Percentiles rank a stretch among this genome's conserved stretches.
These are phyloP conservation scores for Lentinula sp. DNA, from an alignment of 768 basidiomycete genomes.

Conservation along the genomic window DNA sequence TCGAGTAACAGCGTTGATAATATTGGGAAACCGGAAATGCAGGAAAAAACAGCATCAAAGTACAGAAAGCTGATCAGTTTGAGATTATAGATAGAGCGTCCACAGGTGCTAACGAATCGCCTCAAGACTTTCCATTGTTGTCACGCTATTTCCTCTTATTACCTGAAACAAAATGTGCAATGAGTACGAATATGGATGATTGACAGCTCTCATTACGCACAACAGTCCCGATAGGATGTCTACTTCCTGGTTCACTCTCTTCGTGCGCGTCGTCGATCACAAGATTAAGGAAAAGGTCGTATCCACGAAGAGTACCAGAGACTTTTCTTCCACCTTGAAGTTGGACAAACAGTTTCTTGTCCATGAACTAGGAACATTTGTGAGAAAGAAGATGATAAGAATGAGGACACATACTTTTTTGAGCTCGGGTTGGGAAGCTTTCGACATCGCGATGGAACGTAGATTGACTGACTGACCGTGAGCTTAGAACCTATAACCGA, in stretches of 20 bases:
- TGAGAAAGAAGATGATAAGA: constrained; percentile 1
- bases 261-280: constrained; percentile 95
- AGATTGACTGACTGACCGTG: neutral
- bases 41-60: neutral
- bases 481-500: neutral
- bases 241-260: constrained; percentile 85
- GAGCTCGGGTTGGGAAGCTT: constrained; percentile 94
- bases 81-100: constrained; percentile 1
- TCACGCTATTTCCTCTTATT: constrained; percentile 94
- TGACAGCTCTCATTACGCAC: constrained; percentile 41
- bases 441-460: constrained; percentile 57
- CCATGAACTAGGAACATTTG: constrained; percentile 78
- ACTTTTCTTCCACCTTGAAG: constrained; percentile 94
- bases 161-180: constrained; percentile 48
- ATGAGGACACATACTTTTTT: constrained; percentile 72
- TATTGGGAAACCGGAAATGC: neutral
- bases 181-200: constrained; percentile 2
- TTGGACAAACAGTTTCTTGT: constrained; percentile 93
- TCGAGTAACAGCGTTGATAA: too few relatives aligned
- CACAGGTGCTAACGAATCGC: constrained; percentile 32
- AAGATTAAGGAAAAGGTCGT: constrained; percentile 97
- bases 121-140: constrained; percentile 89
- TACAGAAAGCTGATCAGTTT: neutral
- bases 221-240: constrained; percentile 86
- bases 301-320: constrained; percentile 90